Base-by-base conservation (phyloP, 306 rosid species). In the Sophora flavescens region DNA sequence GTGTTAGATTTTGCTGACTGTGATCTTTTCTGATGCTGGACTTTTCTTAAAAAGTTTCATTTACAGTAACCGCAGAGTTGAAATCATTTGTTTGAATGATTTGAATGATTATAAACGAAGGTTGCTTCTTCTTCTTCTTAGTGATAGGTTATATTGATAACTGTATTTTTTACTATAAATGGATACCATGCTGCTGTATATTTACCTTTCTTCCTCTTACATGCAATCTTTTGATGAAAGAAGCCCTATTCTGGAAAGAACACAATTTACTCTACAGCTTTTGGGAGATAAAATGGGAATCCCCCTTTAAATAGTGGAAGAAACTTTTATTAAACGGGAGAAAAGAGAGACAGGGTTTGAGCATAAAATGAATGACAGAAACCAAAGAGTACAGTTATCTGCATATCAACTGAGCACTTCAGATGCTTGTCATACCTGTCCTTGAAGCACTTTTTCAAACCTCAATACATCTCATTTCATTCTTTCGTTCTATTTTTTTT, bases 61-160 rank as follows among this genome's bases (percentile, higher is more conserved):
- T 15, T 74, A 61, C n/a, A n/a, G n/a, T 79, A 41, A n/a, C 36
- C 9, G n/a, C n/a, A 45, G 8, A 73, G 26, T 65, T 41, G 44
- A 35, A 39, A 14, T 28, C 30, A 73, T 15, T 8, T 72, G 58
- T 14, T 56, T 54, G 64, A 64, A n/a, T n/a, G n/a, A n/a, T n/a
- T n/a, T n/a, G n/a, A n/a, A 18, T 53, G 38, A 56, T 35, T 64
- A 45, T 72, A 50, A 57, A 12, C 10, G 54, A 64, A 79, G 74
- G 26, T 47, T 53, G 44, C 68, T 73, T 66, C n/a, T n/a, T n/a
- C 35, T 59, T 35, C 22, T 67, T 64, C 63, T 68, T 68, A 51
- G 47, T 66, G 67, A 35, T 60, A n/a, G 63, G 9, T 28, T 57
- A 38, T 72, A 22, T 32, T 45, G 42, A 48, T 78, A 51, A 59